Evolutionary conservation across 352 stramenopile genomes (phyloP), one percentile per base, ranked within the genome.

Genomic region (Globisporangium echinulatum): DNA sequence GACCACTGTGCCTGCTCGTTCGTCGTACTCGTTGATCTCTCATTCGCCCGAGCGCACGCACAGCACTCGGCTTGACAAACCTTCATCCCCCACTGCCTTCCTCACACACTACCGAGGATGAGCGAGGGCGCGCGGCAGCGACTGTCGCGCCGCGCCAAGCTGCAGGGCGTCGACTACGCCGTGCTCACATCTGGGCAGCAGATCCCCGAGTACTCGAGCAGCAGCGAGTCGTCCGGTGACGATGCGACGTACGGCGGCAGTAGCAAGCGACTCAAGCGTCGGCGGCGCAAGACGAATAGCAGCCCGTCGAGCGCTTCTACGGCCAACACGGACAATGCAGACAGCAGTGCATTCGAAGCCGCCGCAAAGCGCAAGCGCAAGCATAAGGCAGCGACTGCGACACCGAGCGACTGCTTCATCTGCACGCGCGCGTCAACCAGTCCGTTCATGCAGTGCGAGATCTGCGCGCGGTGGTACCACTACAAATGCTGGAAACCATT

Each of bases 191-290:
- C 82, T 0, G 82, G 82, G 7, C 75, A 87, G 71, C 77, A 88
- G 61, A 88, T 92, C 63, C 82, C 82, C 51, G 79, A 90, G 75
- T 90, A 87, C 70, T 92, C 82, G 36, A 85, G 70, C 53, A 78
- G 87, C 47, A 67, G 82, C 11, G 79, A 88, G 19, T 59, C 46
- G 17, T 87, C 75, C 56, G 72, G 75, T 19, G 82, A 87, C 58
- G 79, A 87, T 38, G 64, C 74, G 53, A 50, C 55, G 59, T 82
- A 74, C 53, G 46, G 58, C 44, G 58, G 64, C 64, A 49, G 44
- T 33, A 59, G 42, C 40, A 49, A 44, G 11, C 54, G 39, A 14
- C 15, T 19, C 33, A 66, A 59, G 42, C 60, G 62, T 49, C 43
- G 36, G 2, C 46, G 40, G 13, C 44, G 44, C 13, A 11, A 8